These are phyloP conservation scores for Abrus pulchellus DNA, from an alignment of 306 rosid species.

Conservation along the genomic window DNA sequence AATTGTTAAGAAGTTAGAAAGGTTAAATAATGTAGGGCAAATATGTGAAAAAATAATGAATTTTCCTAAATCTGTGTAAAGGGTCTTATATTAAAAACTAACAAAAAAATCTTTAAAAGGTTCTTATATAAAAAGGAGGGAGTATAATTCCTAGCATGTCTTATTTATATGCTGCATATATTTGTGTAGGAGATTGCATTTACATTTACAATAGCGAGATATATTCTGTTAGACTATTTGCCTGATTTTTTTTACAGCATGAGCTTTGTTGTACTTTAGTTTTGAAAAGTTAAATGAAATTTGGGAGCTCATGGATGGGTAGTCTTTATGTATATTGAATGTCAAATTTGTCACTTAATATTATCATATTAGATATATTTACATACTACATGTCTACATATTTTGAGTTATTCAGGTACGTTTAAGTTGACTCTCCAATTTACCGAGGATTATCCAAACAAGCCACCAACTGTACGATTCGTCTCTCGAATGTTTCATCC, in stretches of 20 bases:
- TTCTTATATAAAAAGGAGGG: no score
- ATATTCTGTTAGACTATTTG: neutral
- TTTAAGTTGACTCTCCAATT: conserved; percentile 91
- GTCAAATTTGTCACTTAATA: conserved; percentile 30
- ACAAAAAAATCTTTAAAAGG: no score
- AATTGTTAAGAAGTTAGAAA: no score
- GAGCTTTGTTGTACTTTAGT: conserved; percentile 9
- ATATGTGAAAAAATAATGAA: no score
- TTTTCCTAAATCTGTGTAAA: no score
- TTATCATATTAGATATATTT: conserved; percentile 30
- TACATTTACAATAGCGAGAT: neutral
- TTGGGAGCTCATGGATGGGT: conserved; percentile 19
- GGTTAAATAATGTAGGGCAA: no score
- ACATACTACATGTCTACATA: conserved; percentile 18
- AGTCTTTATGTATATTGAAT: conserved; percentile 22
- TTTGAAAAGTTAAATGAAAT: conserved; percentile 3
- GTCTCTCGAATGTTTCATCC: conserved; percentile 96
- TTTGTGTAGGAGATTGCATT: neutral
- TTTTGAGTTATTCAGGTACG: conserved; percentile 73
- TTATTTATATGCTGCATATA: neutral
- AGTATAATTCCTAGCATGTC: neutral
- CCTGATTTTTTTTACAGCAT: conserved; percentile 5
- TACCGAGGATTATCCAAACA: conserved; percentile 91
- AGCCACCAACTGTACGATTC: conserved; percentile 91
- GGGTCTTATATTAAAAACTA: no score